These are phyloP conservation scores for Lactarius evosmus DNA, from an alignment of 768 basidiomycete genomes.

Conservation along the genomic window DNA sequence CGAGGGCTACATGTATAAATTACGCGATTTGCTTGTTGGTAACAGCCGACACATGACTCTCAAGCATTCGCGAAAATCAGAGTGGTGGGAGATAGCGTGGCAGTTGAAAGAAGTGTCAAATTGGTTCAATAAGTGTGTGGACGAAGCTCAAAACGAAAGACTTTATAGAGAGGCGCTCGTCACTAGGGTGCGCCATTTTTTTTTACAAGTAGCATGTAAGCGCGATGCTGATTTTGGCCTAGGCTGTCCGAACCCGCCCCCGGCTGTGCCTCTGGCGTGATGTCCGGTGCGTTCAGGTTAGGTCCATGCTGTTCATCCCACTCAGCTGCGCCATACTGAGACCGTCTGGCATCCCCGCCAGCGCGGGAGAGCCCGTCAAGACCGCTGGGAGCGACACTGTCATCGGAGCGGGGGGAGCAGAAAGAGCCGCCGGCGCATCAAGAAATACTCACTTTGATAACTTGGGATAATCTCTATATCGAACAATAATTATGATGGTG, in stretches of 20 bases:
- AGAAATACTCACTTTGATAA: no score
- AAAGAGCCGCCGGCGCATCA: no score
- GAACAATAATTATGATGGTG: no score
- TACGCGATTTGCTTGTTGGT: conserved; percentile 77
- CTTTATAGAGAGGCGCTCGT: conserved; percentile 70
- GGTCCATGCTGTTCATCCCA: conserved; percentile 50
- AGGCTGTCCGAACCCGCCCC: conserved; percentile 57
- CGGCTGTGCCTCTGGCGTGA: conserved; percentile 77
- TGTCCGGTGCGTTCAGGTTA: conserved; percentile 67
- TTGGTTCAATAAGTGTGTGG: conserved; percentile 85
- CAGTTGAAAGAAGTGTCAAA: conserved; percentile 68
- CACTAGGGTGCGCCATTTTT: conserved; percentile 67
- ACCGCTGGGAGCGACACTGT: no score
- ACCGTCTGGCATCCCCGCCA: conserved; percentile 51
- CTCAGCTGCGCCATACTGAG: conserved; percentile 37
- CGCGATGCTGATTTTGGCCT: conserved; percentile 24
- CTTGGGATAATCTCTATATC: no score
- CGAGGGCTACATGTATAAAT: conserved; percentile 89
- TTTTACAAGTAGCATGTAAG: background rate
- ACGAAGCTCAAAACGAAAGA: conserved; percentile 74
- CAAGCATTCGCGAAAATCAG: conserved; percentile 73
- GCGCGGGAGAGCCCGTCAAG: conserved; percentile 45
- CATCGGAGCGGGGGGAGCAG: no score
- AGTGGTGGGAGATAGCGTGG: conserved; percentile 59
- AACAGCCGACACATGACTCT: conserved; percentile 70